phyloP scores from a whole-genome alignment of 352 stramenopile genomes.

The Phytophthora fragariae region DNA sequence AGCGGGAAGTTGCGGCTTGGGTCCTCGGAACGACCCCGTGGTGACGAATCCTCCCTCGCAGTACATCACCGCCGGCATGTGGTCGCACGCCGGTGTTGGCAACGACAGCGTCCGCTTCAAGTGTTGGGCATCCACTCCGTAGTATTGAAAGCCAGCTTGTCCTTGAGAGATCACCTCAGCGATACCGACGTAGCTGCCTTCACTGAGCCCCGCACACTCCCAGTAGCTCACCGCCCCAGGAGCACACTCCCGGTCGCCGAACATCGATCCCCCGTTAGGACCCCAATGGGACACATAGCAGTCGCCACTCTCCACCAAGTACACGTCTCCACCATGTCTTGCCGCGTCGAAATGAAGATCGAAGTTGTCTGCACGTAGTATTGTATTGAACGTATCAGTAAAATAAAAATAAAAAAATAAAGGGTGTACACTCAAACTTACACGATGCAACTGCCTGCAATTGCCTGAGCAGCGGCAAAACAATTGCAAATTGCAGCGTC shows the following conservation, averaged over 20 bases:
- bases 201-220: conserved; percentile 68
- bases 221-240: conserved; percentile 66
- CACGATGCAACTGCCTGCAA: conserved; percentile 61
- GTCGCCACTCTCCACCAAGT: conserved; percentile 47
- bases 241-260: conserved; percentile 56
- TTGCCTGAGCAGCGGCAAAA: conserved; percentile 57
- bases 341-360: conserved; percentile 55
- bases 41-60: conserved; percentile 73
- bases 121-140: conserved; percentile 52
- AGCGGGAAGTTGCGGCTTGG: conserved; percentile 52
- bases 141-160: conserved; percentile 46
- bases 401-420: background rate
- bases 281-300: conserved; percentile 54
- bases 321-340: conserved; percentile 55
- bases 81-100: conserved; percentile 61
- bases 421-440: conserved; percentile 28
- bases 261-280: conserved; percentile 52
- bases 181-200: conserved; percentile 68
- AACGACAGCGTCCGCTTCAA: conserved; percentile 56
- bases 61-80: conserved; percentile 83
- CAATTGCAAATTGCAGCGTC: conserved; percentile 41
- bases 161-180: conserved; percentile 44
- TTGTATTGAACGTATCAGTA: background rate
- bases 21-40: conserved; percentile 68
- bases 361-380: conserved; percentile 45